These are phyloP conservation scores for Dendrobium chrysotoxum DNA, from an alignment of 106 monocot species.

Conservation along the genomic window DNA sequence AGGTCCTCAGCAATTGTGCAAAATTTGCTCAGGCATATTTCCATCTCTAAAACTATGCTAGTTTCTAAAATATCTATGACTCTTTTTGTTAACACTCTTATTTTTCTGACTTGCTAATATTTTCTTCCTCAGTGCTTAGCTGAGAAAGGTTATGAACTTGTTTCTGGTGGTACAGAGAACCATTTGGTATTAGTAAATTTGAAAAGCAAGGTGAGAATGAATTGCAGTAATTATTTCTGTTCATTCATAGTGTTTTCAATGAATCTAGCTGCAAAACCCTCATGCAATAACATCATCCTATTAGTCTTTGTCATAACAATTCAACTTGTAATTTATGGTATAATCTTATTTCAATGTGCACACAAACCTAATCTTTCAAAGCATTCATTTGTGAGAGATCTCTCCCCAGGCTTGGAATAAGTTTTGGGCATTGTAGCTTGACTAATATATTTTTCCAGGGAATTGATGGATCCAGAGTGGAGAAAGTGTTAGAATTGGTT, in stretches of 20 bases:
- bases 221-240: neutral
- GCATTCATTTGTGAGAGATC: no score
- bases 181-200: slow-evolving; percentile 96
- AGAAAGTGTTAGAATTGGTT: slow-evolving; percentile 85
- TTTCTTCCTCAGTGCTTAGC: slow-evolving; percentile 43
- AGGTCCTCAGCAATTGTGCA: slow-evolving; percentile 86
- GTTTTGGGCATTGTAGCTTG: neutral
- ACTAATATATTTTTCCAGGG: slow-evolving; percentile 29
- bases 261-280: neutral
- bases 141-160: slow-evolving; percentile 80
- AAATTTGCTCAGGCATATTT: slow-evolving; percentile 78
- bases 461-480: slow-evolving; percentile 97
- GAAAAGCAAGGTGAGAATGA: slow-evolving; percentile 58
- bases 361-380: neutral
- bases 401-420: neutral
- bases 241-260: neutral
- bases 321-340: neutral
- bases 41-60: neutral
- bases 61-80: neutral
- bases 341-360: neutral
- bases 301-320: neutral
- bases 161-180: slow-evolving; percentile 96
- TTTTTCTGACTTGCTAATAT: neutral
- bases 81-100: neutral
- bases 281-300: neutral